Base-by-base conservation (phyloP, 1,139 yeast species). In the Candida neerlandica region DNA sequence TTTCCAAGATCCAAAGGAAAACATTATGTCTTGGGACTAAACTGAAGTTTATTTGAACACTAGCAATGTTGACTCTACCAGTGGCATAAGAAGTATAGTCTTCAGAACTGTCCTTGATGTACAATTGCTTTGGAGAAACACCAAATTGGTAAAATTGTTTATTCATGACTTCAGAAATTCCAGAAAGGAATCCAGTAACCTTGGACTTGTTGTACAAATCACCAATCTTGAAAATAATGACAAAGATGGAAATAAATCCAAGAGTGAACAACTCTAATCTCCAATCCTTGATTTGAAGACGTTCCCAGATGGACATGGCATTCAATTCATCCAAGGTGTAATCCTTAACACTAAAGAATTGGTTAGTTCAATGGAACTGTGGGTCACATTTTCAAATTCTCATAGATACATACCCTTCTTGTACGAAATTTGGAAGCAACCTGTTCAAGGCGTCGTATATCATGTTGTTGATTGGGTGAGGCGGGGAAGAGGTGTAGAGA, bases 131-230 rank as follows among this genome's bases (percentile, higher is more conserved):
- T 44, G 71, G 56, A n/a, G 74, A 66, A 43, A 84, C 84, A 50
- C 98, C 98, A 54, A 85, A 94, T 65, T 87, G 95, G 61, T 76
- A 82, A 64, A 94, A 94, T 65, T 91, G 86, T 45, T 79, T 77
- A 41, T 75, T 71, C 58, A 94, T 75, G 69, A 65, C 71, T 48
- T 34, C 79, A 65, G 60, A 73, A 63, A 59, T 77, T 57, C 62
- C 84, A 63, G 46, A 62, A 61, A 64, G 86, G 69, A 73, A 80
- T 26, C 65, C 67, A 42, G 72, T 71, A 32, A 87, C 94, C 59
- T 78, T 73, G 11, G 69, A 61, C 50, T 75, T 69, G 73, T 92
- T 92, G 65, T 77, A 72, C 41, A 62, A 59, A 47, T 81, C 80
- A 49, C 97, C 97, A 48, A 77, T 49, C 58, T 70, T 73, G 75